Base-by-base conservation (phyloP, 208 protist species). In the Trypanosoma lewisi region DNA sequence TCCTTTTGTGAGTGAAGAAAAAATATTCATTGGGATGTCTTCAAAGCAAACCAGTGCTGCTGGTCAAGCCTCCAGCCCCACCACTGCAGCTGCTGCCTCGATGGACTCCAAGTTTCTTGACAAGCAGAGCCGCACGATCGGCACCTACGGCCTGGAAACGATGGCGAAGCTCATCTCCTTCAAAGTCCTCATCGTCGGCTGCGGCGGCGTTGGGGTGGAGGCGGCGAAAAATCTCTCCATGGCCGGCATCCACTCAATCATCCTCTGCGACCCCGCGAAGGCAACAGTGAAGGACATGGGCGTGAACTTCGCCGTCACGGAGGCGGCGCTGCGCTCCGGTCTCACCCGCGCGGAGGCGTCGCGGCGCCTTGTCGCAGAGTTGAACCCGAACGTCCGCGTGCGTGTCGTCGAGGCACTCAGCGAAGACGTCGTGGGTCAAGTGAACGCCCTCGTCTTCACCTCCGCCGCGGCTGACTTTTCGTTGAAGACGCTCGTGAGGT, bases 91-190 rank as follows among this genome's bases (percentile, higher is more conserved):
- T 4, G 82, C 33, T 27, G 12, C 36, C 47, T n/a, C 45, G 2
- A 89, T 93, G 58, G 84, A 95, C 70, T 82, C 84, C 63, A 85
- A 73, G 60, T 95, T 85, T 67, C 77, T 95, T 57, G 89, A 95
- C 72, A 83, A 93, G 71, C 93, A 97, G 62, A 96, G 85, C 63
- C 86, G 94, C 23, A 96, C 95, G 16, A 90, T 96, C 54, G 95
- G 93, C 44, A 94, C 91, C 19, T 93, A 96, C 64, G 94, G 94
- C 30, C 67, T 93, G 23, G 92, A 98, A 60, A 96, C 94, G 12
- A 95, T 96, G 89, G 66, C 82, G 4, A 95, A 93, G 72, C 80
- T 98, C 23, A 89, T 91, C 57, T 80, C 78, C 27, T 89, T 94
- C 54, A 91, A 94, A 58, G 89, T 98, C 14, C 74, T 97, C 41